Evolutionary conservation across 2,329 filamentous ascomycete species (phyloP).

Genomic region (Davidsoniella virescens): DNA sequence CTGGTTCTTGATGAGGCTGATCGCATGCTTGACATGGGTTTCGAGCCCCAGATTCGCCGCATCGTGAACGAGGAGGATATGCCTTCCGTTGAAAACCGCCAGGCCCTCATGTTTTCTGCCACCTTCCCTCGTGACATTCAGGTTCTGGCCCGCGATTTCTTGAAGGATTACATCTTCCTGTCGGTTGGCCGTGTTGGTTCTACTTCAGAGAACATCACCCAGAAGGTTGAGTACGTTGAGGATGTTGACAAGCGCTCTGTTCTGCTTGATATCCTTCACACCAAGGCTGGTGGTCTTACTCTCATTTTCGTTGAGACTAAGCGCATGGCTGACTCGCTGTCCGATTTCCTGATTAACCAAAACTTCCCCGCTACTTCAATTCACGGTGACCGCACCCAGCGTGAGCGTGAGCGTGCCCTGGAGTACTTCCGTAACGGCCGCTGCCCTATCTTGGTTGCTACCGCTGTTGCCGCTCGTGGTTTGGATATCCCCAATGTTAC

Average conservation of each 20-base stretch:
- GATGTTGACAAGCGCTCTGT: conserved; percentile 96
- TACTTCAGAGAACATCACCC: conserved; percentile 99
- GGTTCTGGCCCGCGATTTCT: conserved; percentile 95
- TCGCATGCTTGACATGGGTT: conserved; percentile 99
- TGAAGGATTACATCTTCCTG: conserved; percentile 98
- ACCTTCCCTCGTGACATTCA: conserved; percentile 99
- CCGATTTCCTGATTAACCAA: conserved; percentile 97
- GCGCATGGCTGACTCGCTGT: conserved; percentile 96
- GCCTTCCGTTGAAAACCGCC: conserved; percentile 66
- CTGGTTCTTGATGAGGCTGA: conserved; percentile 97
- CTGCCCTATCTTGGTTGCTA: conserved; percentile 92
- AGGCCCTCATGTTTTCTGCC: conserved; percentile 99
- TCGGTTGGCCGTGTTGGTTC: conserved; percentile 97
- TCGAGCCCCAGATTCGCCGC: conserved; percentile 97
- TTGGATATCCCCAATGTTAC: conserved; percentile 92
- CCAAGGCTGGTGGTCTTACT: conserved; percentile 73
- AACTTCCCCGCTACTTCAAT: conserved; percentile 97
- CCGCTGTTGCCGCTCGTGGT: conserved; percentile 81
- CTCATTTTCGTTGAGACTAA: conserved; percentile 99
- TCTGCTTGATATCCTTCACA: conserved; percentile 92
- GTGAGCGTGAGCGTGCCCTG: conserved; percentile 92
- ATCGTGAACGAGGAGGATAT: conserved; percentile 98
- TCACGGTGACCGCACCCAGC: conserved; percentile 95
- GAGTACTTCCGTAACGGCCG: conserved; percentile 95
- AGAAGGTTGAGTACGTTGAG: conserved; percentile 96